phyloP scores from a whole-genome alignment of 1,284 basidiomycete genomes.

The Phlebopus sp. region DNA sequence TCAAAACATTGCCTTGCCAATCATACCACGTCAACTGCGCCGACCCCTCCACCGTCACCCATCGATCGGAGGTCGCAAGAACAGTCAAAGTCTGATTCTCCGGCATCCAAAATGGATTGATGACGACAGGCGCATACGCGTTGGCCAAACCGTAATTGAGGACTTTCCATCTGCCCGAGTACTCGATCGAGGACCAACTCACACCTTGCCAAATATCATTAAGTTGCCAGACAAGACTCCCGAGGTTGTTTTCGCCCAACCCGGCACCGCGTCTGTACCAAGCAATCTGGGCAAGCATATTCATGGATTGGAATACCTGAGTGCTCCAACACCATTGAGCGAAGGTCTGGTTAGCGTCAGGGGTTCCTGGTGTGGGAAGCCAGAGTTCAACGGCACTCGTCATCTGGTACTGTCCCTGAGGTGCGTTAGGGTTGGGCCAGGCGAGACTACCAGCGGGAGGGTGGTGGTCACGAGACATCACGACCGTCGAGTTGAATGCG shows the following conservation, averaged over 20 bases:
- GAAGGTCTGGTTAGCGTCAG: slow-evolving; percentile 54
- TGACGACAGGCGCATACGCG: slow-evolving; percentile 47
- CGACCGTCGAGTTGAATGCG: slow-evolving; percentile 58
- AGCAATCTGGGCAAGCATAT: slow-evolving; percentile 57
- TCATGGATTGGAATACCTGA: slow-evolving; percentile 56
- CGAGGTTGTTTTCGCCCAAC: slow-evolving; percentile 56
- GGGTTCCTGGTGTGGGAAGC: slow-evolving; percentile 51
- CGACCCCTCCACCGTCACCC: slow-evolving; percentile 45
- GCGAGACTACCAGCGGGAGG: slow-evolving; percentile 52
- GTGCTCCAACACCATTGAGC: slow-evolving; percentile 63
- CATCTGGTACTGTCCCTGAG: slow-evolving; percentile 55
- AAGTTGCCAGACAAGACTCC: slow-evolving; percentile 61
- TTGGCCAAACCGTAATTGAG: slow-evolving; percentile 50
- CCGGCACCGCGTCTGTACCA: slow-evolving; percentile 60
- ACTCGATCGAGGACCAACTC: slow-evolving; percentile 60
- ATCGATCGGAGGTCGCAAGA: slow-evolving; percentile 50
- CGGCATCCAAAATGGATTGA: slow-evolving; percentile 55
- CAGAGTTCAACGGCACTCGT: slow-evolving; percentile 48
- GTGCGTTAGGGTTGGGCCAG: slow-evolving; percentile 59
- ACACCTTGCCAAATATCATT: slow-evolving; percentile 69
- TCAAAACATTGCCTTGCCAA: slow-evolving; percentile 47
- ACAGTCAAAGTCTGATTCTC: slow-evolving; percentile 49
- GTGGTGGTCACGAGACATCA: slow-evolving; percentile 59
- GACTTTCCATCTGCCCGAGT: slow-evolving; percentile 63
- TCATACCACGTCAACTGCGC: slow-evolving; percentile 59